Base-by-base conservation (phyloP, 2,329 filamentous ascomycete species). In the Fusarium acutatum region DNA sequence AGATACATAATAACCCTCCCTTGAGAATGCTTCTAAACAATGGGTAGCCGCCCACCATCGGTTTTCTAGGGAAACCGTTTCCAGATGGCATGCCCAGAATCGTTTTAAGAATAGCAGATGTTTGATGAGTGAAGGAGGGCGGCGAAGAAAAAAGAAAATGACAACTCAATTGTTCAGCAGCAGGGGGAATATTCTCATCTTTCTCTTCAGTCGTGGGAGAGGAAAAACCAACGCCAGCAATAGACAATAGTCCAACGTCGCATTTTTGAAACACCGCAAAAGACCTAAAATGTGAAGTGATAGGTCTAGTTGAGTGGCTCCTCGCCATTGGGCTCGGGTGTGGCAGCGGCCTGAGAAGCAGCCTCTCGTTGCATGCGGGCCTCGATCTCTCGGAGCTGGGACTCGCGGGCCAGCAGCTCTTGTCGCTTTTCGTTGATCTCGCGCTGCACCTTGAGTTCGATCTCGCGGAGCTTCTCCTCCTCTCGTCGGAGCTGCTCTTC, bases 401-500 rank as follows among this genome's bases (percentile, higher is more conserved):
- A 97, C 88, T 99, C 96, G 84, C 96, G 95, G 75, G 96, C 96
- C 85, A 99, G 84, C 72, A 99, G 90, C 86, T 99, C 96, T 87
- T 99, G 96, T 87, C 96, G 92, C 91, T 99, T 99, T 90, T 98
- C 96, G 86, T 98, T 97, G 88, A 99, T 99, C 86, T 99, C 96
- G 82, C 96, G 94, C 88, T 99, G 96, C 73, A 99, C 96, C 92
- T 99, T 99, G 88, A 98, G 89, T 84, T 99, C 96, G 83, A 99
- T 98, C 88, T 99, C 96, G 84, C 96, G 94, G 74, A 99, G 92
- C 89, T 99, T 99, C 93, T 99, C 96, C 88, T 99, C 96, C 86
- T 99, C 96, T 81, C 96, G 95, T 82, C 96, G 94, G 78, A 99
- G 93, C 85, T 99, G 96, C 86, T 99, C 96, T 84, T 99, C 96